Base-by-base conservation (phyloP, 2,329 filamentous ascomycete genomes). In the Ceratocystis colombiana region DNA sequence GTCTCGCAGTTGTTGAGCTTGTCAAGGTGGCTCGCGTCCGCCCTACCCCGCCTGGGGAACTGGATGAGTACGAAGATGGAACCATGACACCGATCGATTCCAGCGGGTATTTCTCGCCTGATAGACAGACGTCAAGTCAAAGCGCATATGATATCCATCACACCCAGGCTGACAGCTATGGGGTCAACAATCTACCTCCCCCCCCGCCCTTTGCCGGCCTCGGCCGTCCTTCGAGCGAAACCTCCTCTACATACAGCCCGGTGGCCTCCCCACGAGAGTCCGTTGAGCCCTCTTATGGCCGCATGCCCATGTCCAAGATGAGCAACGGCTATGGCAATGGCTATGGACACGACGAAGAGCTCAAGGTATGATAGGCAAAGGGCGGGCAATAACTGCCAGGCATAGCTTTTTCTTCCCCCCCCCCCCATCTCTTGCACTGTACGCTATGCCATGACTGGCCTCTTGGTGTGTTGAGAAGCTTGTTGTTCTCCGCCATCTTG, bases 21-120 rank as follows among this genome's bases (percentile, higher is more conserved):
- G 80, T 96, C 64, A 88, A 89, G 62, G 79, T 84, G 4, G 91
- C 90, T 72, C 96, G 96, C 76, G 90, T 97, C 70, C 84, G 88
- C 41, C 80, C 85, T 7, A 94, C 89, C 0, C 86, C 88, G 1
- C 81, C 81, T 1, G 84, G 84, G 59, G 89, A 95, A 72, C 77
- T 94, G n/a, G 88, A 90, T 65, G 84, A 88, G 25, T 88, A 90
- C 10, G 87, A 90, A 63, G 87, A 90, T 64, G 84, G 82, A 64
- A 82, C 80, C 7, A 76, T 84, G 8, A 85, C 84, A 5, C 85
- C 87, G 0, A 80, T 87, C 50, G 86, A 88, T 67, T 86, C 84
- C 5, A 82, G 82, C 1, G 84, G 84, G 20, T 89, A 88, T 76
- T 88, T 89, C 73, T 88, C 79, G 64, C 84, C 79, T 68, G 80